Percentiles rank a stretch among this genome's conserved stretches.
These are phyloP conservation scores for Grigorovia yakushimaensis DNA, from an alignment of 805 yeast species.

Conservation along the genomic window DNA sequence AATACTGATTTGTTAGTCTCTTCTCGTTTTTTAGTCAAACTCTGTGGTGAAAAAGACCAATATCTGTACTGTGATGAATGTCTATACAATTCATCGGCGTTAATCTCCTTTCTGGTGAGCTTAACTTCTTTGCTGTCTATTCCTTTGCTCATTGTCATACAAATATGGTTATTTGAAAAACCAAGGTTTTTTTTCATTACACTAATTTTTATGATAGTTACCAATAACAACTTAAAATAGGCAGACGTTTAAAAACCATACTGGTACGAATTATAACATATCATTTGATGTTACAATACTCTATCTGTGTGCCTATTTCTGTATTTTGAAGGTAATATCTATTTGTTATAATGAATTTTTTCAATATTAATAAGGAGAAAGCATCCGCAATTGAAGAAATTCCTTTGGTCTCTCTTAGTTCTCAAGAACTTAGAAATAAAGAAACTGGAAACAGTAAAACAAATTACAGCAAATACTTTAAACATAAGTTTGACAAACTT, in stretches of 20 bases:
- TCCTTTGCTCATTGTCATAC: background rate
- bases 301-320: background rate
- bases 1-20: slow-evolving; percentile 49
- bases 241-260: background rate
- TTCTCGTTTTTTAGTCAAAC: slow-evolving; percentile 40
- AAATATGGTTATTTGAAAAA: background rate
- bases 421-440: background rate
- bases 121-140: background rate
- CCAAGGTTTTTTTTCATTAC: background rate
- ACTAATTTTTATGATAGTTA: background rate
- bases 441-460: background rate
- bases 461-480: background rate
- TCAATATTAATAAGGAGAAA: background rate
- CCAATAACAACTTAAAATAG: background rate
- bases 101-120: slow-evolving; percentile 30
- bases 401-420: background rate
- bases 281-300: background rate
- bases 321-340: background rate
- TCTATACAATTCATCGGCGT: slow-evolving; percentile 82
- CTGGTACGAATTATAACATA: background rate
- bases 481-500: background rate
- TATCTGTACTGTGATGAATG: slow-evolving; percentile 72
- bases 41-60: slow-evolving; percentile 73
- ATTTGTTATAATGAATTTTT: background rate
- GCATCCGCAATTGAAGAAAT: background rate